Conservation (phyloP, 345 rosid species). For the Pelargonium nanum region DNA sequence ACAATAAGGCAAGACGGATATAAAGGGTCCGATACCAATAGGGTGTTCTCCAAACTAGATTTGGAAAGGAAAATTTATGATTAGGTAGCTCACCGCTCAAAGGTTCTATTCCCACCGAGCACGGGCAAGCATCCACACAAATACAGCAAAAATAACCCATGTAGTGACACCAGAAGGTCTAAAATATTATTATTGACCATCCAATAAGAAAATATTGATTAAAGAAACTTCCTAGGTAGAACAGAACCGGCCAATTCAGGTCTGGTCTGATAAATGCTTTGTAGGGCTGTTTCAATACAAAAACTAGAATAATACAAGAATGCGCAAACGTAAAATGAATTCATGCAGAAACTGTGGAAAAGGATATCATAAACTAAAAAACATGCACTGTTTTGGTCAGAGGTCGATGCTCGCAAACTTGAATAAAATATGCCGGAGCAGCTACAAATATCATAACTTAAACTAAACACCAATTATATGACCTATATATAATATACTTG, state of each 20-base stretch:
- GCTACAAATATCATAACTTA: conserved; percentile 6
- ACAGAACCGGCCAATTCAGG: conserved; percentile 5
- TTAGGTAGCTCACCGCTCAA: too few relatives aligned
- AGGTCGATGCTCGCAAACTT: conserved; percentile 14
- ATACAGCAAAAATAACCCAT: background rate
- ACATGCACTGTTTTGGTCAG: conserved; percentile 33
- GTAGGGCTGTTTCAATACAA: background rate
- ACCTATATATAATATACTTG: conserved; percentile 16
- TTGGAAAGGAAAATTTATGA: too few relatives aligned
- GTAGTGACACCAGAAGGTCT: background rate
- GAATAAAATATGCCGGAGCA: too few relatives aligned
- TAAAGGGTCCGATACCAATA: too few relatives aligned
- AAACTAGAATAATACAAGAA: background rate
- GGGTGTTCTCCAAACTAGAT: too few relatives aligned
- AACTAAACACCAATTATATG: conserved; percentile 7
- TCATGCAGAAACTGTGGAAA: conserved; percentile 2
- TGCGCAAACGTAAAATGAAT: conserved; percentile 8
- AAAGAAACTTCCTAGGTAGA: conserved; percentile 15
- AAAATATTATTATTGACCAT: conserved; percentile 15
- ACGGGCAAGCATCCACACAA: too few relatives aligned
- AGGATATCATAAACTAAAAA: conserved; percentile 17
- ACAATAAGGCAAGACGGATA: too few relatives aligned
- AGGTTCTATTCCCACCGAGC: too few relatives aligned
- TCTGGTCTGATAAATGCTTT: conserved; percentile 4
- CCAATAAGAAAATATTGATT: conserved; percentile 11